Evolutionary conservation across 495 filamentous ascomycete species (phyloP).

Genomic region (Penicillium paradoxum): DNA sequence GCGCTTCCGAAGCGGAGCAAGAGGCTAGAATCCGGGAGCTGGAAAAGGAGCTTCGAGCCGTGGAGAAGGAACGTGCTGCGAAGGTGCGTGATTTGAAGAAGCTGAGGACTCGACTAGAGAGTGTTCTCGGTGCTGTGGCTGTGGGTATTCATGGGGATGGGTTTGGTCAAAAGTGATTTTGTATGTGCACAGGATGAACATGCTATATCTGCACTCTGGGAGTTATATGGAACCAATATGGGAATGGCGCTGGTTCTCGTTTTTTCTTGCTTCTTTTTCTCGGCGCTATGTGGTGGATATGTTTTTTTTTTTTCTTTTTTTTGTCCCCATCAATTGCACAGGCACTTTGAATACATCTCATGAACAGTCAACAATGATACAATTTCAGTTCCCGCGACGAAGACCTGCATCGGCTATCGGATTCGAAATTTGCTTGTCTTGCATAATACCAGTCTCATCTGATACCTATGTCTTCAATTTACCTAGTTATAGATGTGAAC

Average conservation of each 20-base stretch:
- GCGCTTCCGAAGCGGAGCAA: constrained; percentile 79
- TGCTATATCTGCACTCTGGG: neutral
- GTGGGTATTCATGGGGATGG: constrained; percentile 35
- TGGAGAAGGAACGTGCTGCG: constrained; percentile 64
- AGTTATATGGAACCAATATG: neutral
- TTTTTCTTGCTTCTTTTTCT: neutral
- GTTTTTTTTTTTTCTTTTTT: too few relatives aligned
- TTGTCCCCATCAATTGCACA: neutral
- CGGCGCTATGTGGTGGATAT: neutral
- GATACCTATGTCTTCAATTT: too few relatives aligned
- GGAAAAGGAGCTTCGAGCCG: constrained; percentile 67
- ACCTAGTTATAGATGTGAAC: too few relatives aligned
- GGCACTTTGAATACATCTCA: neutral
- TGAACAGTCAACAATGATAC: neutral
- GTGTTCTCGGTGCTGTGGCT: constrained; percentile 44
- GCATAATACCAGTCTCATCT: too few relatives aligned
- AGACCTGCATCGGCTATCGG: too few relatives aligned
- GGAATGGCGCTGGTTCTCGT: neutral
- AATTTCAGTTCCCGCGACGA: neutral
- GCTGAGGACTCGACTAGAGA: constrained; percentile 63
- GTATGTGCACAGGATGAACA: neutral
- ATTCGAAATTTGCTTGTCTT: neutral
- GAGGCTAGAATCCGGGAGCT: constrained; percentile 66
- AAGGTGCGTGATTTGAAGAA: constrained; percentile 68
- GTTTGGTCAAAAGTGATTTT: constrained; percentile 4